Base-by-base conservation (phyloP, 371 early-diverging fungal genomes). In the Smittium culicis region DNA sequence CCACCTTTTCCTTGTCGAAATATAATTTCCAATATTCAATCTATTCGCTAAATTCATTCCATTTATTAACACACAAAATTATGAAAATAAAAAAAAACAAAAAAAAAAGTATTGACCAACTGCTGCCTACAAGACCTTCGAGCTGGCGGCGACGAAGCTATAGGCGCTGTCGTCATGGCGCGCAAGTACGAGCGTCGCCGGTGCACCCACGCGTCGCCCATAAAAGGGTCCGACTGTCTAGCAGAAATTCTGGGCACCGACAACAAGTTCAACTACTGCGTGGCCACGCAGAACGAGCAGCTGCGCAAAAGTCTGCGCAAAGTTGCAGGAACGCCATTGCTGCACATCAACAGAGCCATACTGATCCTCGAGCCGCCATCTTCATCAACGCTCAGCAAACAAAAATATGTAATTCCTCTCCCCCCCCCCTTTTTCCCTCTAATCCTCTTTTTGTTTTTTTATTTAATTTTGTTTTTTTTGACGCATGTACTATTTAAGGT, bases 281-380 rank as follows among this genome's bases (percentile, higher is more conserved):
- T 94, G 0, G 95, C 90, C 1, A 85, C 86, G 0, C 91, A 93
- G 70, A 85, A 90, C 73, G 69, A 73, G 20, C 72, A 74, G 2
- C 78, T 94, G 31, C 83, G 91, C 25, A 72, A 77, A 14, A 67
- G 75, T n/a, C 74, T 94, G 59, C 79, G 91, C 8, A 69, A 71
- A 20, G 79, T 96, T 8, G 86, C 93, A 0, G 95, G 92, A 2
- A 86, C 88, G 1, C 96, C 96, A 1, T 71, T 96, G 34, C 57
- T 96, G n/a, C 87, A 92, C 72, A 81, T 93, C 35, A 86, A 84
- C 60, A 82, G 85, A 35, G 77, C 83, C 45, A 83, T 89, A 8
- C 70, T 91, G n/a, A 81, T 94, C 29, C 75, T 96, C 65, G 96
- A 94, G 69, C 89, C 67, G 58, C 60, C 67, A 2, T 66, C 67